Evolutionary conservation across 2,329 filamentous ascomycete species (phyloP), one percentile per base, ranked within the genome.

Genomic region (Tolypocladium ovalisporum): DNA sequence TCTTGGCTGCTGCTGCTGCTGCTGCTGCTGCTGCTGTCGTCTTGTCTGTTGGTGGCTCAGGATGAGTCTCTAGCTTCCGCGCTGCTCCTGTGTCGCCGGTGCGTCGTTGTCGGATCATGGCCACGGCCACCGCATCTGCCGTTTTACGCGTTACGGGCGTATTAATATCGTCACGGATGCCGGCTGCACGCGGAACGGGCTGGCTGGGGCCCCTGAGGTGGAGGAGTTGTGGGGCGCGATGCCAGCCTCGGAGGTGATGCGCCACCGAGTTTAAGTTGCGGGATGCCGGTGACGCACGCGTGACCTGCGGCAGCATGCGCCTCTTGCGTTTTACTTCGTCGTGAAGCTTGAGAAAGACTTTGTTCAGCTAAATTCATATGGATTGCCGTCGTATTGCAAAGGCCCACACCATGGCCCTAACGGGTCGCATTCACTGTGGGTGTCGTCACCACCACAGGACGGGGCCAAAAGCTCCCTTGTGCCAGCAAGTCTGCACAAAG

Each of bases 51-150:
- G n/a, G n/a, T n/a, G n/a, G n/a, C n/a, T 9, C 44, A 15, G 24
- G 52, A 1, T 39, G 54, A 17, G 5, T 10, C 40, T 22, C 24
- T 6, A 9, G 52, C 36, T 34, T 39, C 29, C 32, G 10, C 34
- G 44, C 15, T n/a, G 36, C 36, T 29, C 15, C 35, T 36, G 36
- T 35, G 40, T 27, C 54, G 19, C 55, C 27, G 29, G 9, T 8
- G 54, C 62, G 65, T 24, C 68, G 67, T 59, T 67, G 66, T 24
- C 68, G 68, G 57, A 68, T 58, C 67, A 70, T 71, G 56, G 58
- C 52, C 27, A n/a, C 4, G 17, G 22, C 8, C 51, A 3, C 19
- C 24, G 35, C 47, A 29, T 10, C 17, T 3, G 17, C 3, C 1
- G n/a, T 2, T 27, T 12, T 17, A 19, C 27, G 27, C n/a, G n/a